These are phyloP conservation scores for Agapanthus africanus DNA, from an alignment of 106 monocot genomes.

Conservation along the genomic window DNA sequence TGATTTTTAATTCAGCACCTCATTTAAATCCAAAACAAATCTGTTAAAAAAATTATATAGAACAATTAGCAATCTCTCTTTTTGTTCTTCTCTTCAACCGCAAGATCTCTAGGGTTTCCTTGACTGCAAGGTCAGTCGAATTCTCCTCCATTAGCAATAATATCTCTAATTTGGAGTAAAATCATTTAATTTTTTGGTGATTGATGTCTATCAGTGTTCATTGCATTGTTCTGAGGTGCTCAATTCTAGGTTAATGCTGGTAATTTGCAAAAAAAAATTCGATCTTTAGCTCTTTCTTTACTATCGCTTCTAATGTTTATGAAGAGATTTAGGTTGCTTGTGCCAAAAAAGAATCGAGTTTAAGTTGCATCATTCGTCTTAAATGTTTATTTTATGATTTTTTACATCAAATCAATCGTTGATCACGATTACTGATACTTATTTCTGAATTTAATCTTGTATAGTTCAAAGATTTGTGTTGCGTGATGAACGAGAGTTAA, in stretches of 20 bases:
- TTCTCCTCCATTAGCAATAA: background rate
- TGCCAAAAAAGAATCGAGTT: too few species aligned
- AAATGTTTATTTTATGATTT: too few species aligned
- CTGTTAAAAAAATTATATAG: background rate
- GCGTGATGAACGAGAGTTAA: background rate
- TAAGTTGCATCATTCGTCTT: too few species aligned
- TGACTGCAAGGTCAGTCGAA: background rate
- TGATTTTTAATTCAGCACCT: background rate
- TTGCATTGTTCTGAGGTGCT: background rate
- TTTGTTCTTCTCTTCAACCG: slow-evolving; percentile 4
- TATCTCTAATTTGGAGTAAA: background rate
- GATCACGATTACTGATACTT: background rate
- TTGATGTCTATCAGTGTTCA: background rate
- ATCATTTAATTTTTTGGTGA: background rate
- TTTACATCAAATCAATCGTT: background rate
- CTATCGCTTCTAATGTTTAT: background rate
- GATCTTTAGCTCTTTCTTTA: background rate
- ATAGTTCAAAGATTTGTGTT: background rate
- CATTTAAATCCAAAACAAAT: slow-evolving; percentile 8
- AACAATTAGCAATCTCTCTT: background rate
- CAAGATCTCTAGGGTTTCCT: background rate
- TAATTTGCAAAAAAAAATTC: background rate
- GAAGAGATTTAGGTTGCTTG: background rate
- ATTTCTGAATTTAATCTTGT: background rate
- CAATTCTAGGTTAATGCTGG: background rate